These are phyloP conservation scores for Trifolium pratense DNA, from an alignment of 306 rosid genomes.

Conservation along the genomic window DNA sequence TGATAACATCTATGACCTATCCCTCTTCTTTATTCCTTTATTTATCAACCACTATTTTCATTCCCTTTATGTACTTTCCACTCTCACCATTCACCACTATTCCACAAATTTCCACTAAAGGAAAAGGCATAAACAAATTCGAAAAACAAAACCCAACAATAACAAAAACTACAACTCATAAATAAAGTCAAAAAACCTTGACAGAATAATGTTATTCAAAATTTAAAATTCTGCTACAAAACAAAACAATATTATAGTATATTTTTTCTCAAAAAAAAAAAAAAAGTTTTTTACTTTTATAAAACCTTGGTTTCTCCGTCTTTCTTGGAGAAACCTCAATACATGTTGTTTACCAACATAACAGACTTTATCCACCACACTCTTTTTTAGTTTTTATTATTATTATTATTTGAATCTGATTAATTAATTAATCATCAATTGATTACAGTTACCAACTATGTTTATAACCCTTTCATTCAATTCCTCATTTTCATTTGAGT, in stretches of 20 bases:
- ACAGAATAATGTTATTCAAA: neutral
- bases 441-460: slow-evolving; percentile 5
- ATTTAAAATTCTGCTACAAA: neutral
- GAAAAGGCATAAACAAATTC: neutral
- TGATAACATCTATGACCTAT: neutral
- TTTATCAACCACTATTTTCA: slow-evolving; percentile 7
- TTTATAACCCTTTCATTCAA: slow-evolving; percentile 40
- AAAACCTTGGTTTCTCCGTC: slow-evolving; percentile 96
- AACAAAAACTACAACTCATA: too few species aligned
- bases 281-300: too few species aligned
- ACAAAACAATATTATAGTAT: too few species aligned
- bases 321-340: slow-evolving; percentile 68
- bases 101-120: slow-evolving; percentile 24
- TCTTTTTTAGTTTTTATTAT: neutral
- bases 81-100: neutral
- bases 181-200: neutral
- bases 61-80: neutral
- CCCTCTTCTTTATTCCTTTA: neutral
- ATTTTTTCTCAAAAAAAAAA: too few species aligned
- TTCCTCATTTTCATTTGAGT: slow-evolving; percentile 9
- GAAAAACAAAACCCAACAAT: neutral
- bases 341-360: slow-evolving; percentile 50
- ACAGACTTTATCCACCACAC: slow-evolving; percentile 52
- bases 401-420: neutral
- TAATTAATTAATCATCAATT: neutral